A percentile compares a stretch with the other conserved stretches of the same genome.
Evolutionary conservation across 495 filamentous ascomycete genomes (phyloP).

Genomic region (Monascus purpureus): DNA sequence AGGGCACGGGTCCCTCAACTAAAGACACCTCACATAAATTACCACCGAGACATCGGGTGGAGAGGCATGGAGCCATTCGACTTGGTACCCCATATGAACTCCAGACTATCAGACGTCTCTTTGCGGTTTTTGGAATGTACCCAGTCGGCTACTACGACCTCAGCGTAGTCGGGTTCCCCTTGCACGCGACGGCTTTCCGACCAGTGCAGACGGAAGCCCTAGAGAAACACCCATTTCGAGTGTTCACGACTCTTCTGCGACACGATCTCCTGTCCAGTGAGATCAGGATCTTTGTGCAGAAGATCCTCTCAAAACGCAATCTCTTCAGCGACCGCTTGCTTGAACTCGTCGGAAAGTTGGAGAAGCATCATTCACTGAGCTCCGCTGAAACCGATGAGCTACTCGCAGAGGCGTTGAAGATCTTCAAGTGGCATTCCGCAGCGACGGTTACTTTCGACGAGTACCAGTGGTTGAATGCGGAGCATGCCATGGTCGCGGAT

Average conservation of each 20-base stretch:
- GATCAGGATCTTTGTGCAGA: slow-evolving; percentile 11
- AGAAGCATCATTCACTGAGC: slow-evolving; percentile 10
- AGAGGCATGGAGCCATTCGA: slow-evolving; percentile 31
- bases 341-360: slow-evolving; percentile 10
- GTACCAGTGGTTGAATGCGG: slow-evolving; percentile 19
- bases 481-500: slow-evolving; percentile 29
- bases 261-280: slow-evolving; percentile 19
- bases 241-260: slow-evolving; percentile 28
- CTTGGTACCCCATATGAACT: slow-evolving; percentile 26
- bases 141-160: slow-evolving; percentile 34
- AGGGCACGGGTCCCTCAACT: too few relatives aligned
- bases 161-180: slow-evolving; percentile 22
- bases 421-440: slow-evolving; percentile 26
- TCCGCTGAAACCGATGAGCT: slow-evolving; percentile 13
- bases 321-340: slow-evolving; percentile 22
- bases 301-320: slow-evolving; percentile 14
- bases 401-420: slow-evolving; percentile 19
- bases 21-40: too few relatives aligned
- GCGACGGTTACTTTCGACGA: slow-evolving; percentile 22
- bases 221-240: slow-evolving; percentile 22
- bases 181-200: slow-evolving; percentile 31
- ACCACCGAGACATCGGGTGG: slow-evolving; percentile 20
- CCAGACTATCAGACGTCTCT: slow-evolving; percentile 22
- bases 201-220: slow-evolving; percentile 15
- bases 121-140: slow-evolving; percentile 27